Evolutionary conservation across 2,329 filamentous ascomycete species (phyloP), one percentile per base, ranked within the genome.

Genomic region (Aspergillus persii): DNA sequence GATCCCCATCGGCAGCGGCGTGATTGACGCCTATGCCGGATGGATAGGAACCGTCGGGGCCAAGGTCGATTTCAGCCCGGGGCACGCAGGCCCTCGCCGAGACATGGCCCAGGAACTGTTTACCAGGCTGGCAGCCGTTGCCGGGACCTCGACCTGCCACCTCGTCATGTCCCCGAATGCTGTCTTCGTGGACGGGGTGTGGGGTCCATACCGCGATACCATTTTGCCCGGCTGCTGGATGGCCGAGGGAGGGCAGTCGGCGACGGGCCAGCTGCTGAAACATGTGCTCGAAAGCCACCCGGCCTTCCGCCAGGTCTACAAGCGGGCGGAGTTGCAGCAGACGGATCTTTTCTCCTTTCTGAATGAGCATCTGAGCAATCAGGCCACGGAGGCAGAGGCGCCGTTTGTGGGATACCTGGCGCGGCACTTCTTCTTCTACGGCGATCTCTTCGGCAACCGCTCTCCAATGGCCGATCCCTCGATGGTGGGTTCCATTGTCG

Each of bases 41-140:
- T 99, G 95, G 95, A 95, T 99, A 67, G 95, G 95, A 61, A 98
- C 95, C 1, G 95, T 99, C n/a, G 95, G 95, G 59, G 94, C 95
- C 61, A 97, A 97, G 76, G 91, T 97, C 67, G 85, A 92, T 65
- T 84, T 96, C 15, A 82, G 89, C 71, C 81, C 85, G 60, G 84
- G 84, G 71, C 96, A 96, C 76, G 18, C 18, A 23, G 18, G 18
- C 18, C 18, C 18, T 23, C 18, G 1, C 18, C 18, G 18, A 23
- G 92, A 96, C 72, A 85, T 94, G n/a, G 86, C 89, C 2, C 92
- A 97, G 76, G 94, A 44, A 4, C 7, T 94, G 4, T 98, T 96
- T 70, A 93, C 89, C 39, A 90, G 95, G 56, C 84, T 99, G 41
- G 95, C 95, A 1, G 92, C 93, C 18, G 95, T 99, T 3, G 95